Conservation (phyloP, 768 basidiomycete species). For the Infundibulicybe gibba region DNA sequence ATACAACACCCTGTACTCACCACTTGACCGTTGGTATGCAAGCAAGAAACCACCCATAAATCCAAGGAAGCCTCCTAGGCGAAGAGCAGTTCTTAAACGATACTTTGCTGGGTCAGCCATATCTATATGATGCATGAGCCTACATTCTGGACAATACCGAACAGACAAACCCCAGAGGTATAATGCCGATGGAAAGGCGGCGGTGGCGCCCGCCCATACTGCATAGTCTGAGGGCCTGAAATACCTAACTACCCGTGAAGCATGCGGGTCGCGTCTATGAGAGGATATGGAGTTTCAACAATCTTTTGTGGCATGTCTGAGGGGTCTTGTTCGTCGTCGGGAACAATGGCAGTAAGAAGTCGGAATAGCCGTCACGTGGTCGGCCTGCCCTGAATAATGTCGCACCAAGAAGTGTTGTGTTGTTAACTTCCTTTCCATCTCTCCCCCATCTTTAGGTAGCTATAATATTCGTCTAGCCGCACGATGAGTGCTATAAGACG, state of each 20-base stretch:
- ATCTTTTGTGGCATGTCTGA: conserved; percentile 43
- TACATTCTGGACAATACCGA: conserved; percentile 1
- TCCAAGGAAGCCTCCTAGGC: conserved; percentile 72
- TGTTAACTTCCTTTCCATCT: conserved; percentile 1
- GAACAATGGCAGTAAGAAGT: conserved; percentile 22
- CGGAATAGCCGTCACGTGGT: conserved; percentile 23
- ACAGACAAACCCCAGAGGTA: conserved; percentile 73
- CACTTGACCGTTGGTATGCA: conserved; percentile 86
- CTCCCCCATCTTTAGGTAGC: conserved; percentile 13
- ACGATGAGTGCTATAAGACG: conserved; percentile 58
- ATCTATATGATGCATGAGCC: conserved; percentile 27
- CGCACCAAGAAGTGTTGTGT: neutral
- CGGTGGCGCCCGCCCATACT: conserved; percentile 77
- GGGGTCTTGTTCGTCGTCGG: conserved; percentile 20
- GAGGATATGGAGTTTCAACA: conserved; percentile 70
- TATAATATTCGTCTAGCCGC: conserved; percentile 9
- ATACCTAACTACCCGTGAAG: conserved; percentile 81
- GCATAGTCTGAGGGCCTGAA: conserved; percentile 87
- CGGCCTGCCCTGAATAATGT: conserved; percentile 30
- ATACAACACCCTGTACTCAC: conserved; percentile 44
- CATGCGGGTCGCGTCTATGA: conserved; percentile 96
- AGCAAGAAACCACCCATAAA: conserved; percentile 89
- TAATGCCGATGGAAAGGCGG: conserved; percentile 75
- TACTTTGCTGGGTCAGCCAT: conserved; percentile 43
- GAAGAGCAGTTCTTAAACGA: conserved; percentile 32